phyloP scores from a whole-genome alignment of 495 filamentous ascomycete species.

The Beverwykella pulmonaria region DNA sequence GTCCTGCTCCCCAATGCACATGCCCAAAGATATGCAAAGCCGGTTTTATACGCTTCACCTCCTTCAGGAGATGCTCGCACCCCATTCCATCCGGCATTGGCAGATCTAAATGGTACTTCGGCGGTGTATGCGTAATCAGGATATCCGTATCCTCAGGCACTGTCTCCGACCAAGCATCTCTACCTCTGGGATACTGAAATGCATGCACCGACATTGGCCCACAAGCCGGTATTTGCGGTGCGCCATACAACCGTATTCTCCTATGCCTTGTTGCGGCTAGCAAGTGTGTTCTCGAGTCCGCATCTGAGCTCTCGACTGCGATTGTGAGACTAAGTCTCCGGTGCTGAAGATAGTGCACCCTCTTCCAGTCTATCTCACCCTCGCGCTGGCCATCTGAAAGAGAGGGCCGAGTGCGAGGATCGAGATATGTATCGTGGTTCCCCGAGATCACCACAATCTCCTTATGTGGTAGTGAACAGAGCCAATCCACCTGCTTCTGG shows the following conservation, averaged over 20 bases:
- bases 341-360: conserved; percentile 68
- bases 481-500: conserved; percentile 78
- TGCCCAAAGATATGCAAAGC: conserved; percentile 88
- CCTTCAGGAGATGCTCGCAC: conserved; percentile 71
- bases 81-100: conserved; percentile 60
- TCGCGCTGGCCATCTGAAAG: conserved; percentile 46
- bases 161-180: conserved; percentile 65
- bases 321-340: conserved; percentile 53
- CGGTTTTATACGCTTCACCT: conserved; percentile 79
- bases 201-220: conserved; percentile 62
- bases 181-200: conserved; percentile 63
- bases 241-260: conserved; percentile 61
- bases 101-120: conserved; percentile 73
- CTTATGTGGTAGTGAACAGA: conserved; percentile 67
- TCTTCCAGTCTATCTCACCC: conserved; percentile 55
- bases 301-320: conserved; percentile 38
- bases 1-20: conserved; percentile 68
- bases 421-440: conserved; percentile 89
- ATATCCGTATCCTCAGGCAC: conserved; percentile 79
- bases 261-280: conserved; percentile 47
- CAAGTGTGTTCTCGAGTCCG: conserved; percentile 38
- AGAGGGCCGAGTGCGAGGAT: conserved; percentile 53
- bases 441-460: conserved; percentile 84
- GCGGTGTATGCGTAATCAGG: conserved; percentile 80
- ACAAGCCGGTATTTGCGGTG: conserved; percentile 64